Conservation (phyloP, 306 rosid species). For the Gillenia trifoliata region DNA sequence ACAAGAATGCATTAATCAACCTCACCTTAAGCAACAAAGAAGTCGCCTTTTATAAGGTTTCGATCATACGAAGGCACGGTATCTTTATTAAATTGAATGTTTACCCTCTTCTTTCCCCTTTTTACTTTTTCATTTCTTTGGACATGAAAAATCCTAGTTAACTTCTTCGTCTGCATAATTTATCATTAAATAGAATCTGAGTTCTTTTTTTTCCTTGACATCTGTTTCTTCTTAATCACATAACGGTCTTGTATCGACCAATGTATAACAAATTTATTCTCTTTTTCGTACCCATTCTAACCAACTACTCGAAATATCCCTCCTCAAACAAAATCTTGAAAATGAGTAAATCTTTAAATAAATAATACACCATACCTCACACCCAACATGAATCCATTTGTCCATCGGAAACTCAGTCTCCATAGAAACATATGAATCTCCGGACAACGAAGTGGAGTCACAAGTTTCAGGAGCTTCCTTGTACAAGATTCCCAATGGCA, state of each 20-base stretch:
- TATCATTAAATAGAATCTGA: neutral
- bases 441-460: conserved; percentile 35
- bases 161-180: neutral
- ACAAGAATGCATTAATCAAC: neutral
- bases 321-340: neutral
- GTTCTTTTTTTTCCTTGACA: neutral
- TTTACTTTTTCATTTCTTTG: neutral
- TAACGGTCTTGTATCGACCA: neutral
- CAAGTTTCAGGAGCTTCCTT: conserved; percentile 45
- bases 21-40: neutral
- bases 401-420: conserved; percentile 59
- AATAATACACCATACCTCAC: conserved; percentile 60
- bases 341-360: neutral
- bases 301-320: neutral
- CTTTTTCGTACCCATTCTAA: neutral
- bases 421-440: conserved; percentile 40
- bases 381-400: conserved; percentile 87
- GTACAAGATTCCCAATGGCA: conserved; percentile 44
- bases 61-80: neutral
- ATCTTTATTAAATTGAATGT: neutral
- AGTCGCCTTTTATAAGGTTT: neutral
- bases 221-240: neutral
- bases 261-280: neutral
- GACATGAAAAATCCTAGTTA: neutral
- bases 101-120: neutral